phyloP scores from a whole-genome alignment of 305 asterid species.

The Solanum aculeatissimum region DNA sequence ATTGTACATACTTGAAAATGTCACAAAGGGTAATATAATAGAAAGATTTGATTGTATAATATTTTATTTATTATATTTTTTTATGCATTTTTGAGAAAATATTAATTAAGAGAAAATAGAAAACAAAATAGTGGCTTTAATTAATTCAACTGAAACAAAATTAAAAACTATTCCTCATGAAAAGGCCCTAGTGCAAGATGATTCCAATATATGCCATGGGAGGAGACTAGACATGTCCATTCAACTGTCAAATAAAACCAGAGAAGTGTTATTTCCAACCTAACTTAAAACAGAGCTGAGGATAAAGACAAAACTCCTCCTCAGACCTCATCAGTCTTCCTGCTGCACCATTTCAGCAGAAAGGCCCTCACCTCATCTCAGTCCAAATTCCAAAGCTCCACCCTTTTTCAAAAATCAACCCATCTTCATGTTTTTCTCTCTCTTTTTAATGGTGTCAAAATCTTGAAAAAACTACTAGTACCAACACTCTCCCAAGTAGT shows the following conservation, averaged over 20 bases:
- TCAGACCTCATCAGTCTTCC: neutral
- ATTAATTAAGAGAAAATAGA: neutral
- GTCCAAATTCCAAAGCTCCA: conserved; percentile 27
- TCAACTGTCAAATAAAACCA: conserved; percentile 3
- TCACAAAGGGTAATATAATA: too few relatives aligned
- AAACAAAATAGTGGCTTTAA: neutral
- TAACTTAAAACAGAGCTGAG: neutral
- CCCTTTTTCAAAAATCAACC: conserved; percentile 5
- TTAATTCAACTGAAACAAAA: neutral
- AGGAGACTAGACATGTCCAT: neutral
- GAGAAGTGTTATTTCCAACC: conserved; percentile 13
- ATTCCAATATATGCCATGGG: neutral
- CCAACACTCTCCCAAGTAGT: neutral
- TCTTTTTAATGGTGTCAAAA: neutral
- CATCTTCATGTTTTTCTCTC: conserved; percentile 6
- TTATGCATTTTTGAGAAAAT: too few relatives aligned
- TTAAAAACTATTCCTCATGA: neutral
- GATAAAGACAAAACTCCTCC: neutral
- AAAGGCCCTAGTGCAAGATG: neutral
- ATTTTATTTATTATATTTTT: too few relatives aligned
- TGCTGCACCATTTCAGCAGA: neutral
- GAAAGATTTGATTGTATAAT: too few relatives aligned
- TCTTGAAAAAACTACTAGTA: neutral
- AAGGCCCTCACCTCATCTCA: neutral
- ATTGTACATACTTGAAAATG: too few relatives aligned